Conservation (phyloP, 805 yeast species). For the Brettanomyces custersianus region DNA sequence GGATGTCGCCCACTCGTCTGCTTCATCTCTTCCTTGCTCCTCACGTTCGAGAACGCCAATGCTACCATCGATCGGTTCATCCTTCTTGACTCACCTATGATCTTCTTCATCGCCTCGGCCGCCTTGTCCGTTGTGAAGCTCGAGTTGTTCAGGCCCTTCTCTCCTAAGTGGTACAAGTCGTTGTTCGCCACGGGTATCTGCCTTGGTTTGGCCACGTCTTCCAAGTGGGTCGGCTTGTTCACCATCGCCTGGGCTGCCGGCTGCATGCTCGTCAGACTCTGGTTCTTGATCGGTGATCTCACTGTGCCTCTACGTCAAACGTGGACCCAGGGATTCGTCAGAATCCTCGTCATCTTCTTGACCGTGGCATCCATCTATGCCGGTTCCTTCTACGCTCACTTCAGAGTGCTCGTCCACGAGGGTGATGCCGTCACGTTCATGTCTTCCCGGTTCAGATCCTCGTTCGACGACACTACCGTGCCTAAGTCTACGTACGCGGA, state of each 20-base stretch:
- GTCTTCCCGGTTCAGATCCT: conserved; percentile 62
- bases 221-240: conserved; percentile 82
- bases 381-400: conserved; percentile 54
- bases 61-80: conserved; percentile 71
- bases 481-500: conserved; percentile 52
- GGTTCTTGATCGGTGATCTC: conserved; percentile 71
- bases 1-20: conserved; percentile 64
- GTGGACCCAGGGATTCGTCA: conserved; percentile 36
- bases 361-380: conserved; percentile 51
- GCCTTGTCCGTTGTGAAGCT: conserved; percentile 57
- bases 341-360: conserved; percentile 47
- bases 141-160: conserved; percentile 55
- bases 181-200: conserved; percentile 56
- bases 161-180: conserved; percentile 48
- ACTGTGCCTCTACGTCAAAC: conserved; percentile 36
- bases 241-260: conserved; percentile 73
- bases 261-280: conserved; percentile 49
- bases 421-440: conserved; percentile 69
- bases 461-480: conserved; percentile 49
- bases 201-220: conserved; percentile 64
- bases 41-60: conserved; percentile 58
- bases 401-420: conserved; percentile 44
- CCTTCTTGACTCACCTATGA: conserved; percentile 64
- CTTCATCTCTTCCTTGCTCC: conserved; percentile 43
- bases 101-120: conserved; percentile 69